These are phyloP conservation scores for Aspergillus diversus DNA, from an alignment of 495 filamentous ascomycete genomes.

Conservation along the genomic window DNA sequence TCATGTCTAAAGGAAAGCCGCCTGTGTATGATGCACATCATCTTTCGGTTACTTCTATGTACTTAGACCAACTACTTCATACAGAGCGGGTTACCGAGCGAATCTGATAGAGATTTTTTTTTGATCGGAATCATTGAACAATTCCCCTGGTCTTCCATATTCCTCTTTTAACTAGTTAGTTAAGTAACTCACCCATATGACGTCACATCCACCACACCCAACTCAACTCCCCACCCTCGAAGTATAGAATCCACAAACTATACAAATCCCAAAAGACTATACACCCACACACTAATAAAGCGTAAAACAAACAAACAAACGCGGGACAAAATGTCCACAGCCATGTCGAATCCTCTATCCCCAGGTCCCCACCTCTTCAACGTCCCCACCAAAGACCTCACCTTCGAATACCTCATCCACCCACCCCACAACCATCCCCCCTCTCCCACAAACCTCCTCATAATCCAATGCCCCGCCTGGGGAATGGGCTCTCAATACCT, in stretches of 20 bases:
- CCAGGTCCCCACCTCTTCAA: slow-evolving; percentile 31
- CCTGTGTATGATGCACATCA: neutral
- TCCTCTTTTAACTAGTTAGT: neutral
- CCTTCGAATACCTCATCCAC: slow-evolving; percentile 26
- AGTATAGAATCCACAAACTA: neutral
- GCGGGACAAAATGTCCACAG: neutral
- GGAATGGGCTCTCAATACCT: slow-evolving; percentile 27
- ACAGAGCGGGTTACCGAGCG: neutral
- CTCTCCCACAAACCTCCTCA: slow-evolving; percentile 10
- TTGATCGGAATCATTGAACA: neutral
- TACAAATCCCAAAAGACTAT: too few relatives aligned
- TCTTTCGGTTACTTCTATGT: neutral
- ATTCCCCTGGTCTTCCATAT: too few relatives aligned
- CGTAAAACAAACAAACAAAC: neutral
- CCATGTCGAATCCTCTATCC: slow-evolving; percentile 12
- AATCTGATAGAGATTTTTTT: neutral
- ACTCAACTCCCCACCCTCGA: neutral
- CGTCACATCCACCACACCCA: neutral
- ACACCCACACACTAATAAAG: too few relatives aligned
- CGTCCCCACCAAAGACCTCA: slow-evolving; percentile 17
- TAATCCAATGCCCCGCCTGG: slow-evolving; percentile 29
- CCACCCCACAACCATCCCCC: neutral
- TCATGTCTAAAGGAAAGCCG: neutral
- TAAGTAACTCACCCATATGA: neutral
- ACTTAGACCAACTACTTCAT: neutral